phyloP scores from a whole-genome alignment of 2,329 filamentous ascomycete genomes.

The Aspergillus nomiae region DNA sequence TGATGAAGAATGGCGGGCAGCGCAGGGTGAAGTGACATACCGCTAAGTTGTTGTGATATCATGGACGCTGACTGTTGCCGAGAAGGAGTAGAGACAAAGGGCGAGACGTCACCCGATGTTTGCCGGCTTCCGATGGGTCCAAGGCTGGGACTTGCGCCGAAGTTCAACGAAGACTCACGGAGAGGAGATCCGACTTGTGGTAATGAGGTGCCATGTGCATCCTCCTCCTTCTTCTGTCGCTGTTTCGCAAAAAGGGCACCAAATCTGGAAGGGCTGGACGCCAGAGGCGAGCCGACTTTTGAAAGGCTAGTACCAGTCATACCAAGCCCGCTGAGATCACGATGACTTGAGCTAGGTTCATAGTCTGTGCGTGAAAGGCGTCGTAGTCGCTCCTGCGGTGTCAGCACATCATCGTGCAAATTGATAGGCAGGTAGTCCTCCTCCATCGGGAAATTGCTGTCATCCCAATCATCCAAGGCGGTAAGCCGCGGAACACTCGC shows the following conservation, averaged over 20 bases:
- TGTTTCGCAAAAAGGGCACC: constrained; percentile 59
- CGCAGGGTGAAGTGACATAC: constrained; percentile 47
- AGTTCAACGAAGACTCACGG: constrained; percentile 60
- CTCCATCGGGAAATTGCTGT: constrained; percentile 73
- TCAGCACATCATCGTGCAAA: constrained; percentile 64
- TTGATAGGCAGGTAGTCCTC: constrained; percentile 83
- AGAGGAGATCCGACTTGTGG: constrained; percentile 68
- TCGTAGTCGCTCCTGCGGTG: constrained; percentile 62
- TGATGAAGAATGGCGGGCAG: constrained; percentile 40
- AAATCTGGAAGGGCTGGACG: constrained; percentile 65
- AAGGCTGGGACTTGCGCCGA: constrained; percentile 53
- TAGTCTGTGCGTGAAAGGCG: constrained; percentile 61
- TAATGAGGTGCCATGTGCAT: constrained; percentile 51
- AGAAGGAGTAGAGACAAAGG: constrained; percentile 57
- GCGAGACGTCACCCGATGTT: constrained; percentile 50
- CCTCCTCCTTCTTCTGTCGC: constrained; percentile 54
- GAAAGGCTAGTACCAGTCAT: constrained; percentile 51
- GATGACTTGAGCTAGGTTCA: constrained; percentile 49
- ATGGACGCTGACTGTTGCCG: constrained; percentile 62
- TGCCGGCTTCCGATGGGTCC: constrained; percentile 53
- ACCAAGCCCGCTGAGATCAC: constrained; percentile 54
- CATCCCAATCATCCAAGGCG: constrained; percentile 60
- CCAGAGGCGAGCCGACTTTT: constrained; percentile 58
- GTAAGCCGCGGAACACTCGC: constrained; percentile 59
- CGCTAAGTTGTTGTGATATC: constrained; percentile 60